A percentile compares a stretch with the other conserved stretches of the same genome.
phyloP scores from a whole-genome alignment of 306 rosid genomes.

The Luffa acutangula region DNA sequence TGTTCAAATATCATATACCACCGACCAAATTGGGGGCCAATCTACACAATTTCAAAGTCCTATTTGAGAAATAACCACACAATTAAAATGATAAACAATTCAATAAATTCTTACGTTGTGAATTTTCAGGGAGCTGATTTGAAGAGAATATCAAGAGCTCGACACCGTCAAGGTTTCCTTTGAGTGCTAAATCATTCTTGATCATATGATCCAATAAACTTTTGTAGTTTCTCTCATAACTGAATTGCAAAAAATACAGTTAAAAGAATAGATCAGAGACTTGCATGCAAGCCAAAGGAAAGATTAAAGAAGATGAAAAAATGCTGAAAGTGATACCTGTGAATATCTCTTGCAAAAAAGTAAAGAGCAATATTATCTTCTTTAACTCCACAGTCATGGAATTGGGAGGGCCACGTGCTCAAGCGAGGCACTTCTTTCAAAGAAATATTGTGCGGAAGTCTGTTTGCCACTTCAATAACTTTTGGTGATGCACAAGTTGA shows the following conservation, averaged over 20 bases:
- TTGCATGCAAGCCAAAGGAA: not conserved
- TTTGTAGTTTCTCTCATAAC: constrained; percentile 68
- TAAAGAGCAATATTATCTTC: constrained; percentile 88
- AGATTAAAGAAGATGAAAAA: constrained; percentile 4
- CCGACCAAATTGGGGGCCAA: not conserved
- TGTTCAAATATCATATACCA: not conserved
- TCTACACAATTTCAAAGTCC: constrained; percentile 13
- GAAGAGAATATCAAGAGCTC: constrained; percentile 86
- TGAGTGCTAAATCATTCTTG: constrained; percentile 75
- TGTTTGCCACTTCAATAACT: constrained; percentile 53
- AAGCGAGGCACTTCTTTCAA: constrained; percentile 72
- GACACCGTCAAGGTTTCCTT: constrained; percentile 55
- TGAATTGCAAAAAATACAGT: constrained; percentile 23
- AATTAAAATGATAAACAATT: not conserved
- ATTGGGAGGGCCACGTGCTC: constrained; percentile 83
- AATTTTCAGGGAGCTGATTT: constrained; percentile 75
- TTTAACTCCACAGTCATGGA: constrained; percentile 52
- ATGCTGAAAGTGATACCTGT: constrained; percentile 37
- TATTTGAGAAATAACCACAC: not conserved
- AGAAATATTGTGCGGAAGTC: constrained; percentile 40
- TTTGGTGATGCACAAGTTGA: constrained; percentile 70
- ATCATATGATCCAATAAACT: constrained; percentile 65
- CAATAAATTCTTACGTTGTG: constrained; percentile 63
- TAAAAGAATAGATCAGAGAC: not conserved
- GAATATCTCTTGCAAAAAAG: constrained; percentile 79